Base-by-base conservation (phyloP, 2,329 filamentous ascomycete species). In the Fusarium musae region DNA sequence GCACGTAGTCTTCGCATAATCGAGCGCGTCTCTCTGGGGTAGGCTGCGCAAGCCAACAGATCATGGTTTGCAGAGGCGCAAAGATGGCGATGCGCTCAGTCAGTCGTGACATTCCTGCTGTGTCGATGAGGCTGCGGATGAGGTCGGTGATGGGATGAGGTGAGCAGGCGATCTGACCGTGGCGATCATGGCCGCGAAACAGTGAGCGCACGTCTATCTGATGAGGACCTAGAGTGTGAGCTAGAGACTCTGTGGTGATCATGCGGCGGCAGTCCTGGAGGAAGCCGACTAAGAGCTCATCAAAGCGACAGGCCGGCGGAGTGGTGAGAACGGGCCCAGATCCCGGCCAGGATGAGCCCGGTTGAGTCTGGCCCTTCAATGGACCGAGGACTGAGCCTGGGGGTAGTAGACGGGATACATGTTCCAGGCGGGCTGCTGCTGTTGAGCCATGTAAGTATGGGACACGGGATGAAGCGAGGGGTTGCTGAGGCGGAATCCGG, bases 341-440 rank as follows among this genome's bases (percentile, higher is more conserved):
- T 50, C 80, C 66, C 67, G 82, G 80, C 81, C 81, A 81, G 40
- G 47, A 60, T 42, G 57, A 49, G 72, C 75, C 73, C 73, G 72
- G 63, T 64, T 62, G 76, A 46, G 50, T 60, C 28, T 76, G 78
- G 66, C 43, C 70, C 56, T 75, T 80, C 78, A 80, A 63, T 80
- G 79, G 54, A 80, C 79, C 71, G 79, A 80, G 59, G 79, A 79
- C 59, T 79, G 78, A 23, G 77, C 75, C 63, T 80, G 79, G 19
- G 77, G 75, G 67, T 81, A 82, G 75, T 80, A 80, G 69, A 81
- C 74, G 60, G 77, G 78, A 68, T 81, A 81, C 77, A 81, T 79
- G 72, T 75, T 78, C 79, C 79, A 81, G 21, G 76, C 73, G 43
- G 75, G 73, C 39, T 79, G 79, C 21, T 78, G 78, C 9, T 79